A percentile compares a stretch with the other conserved stretches of the same genome.
These are phyloP conservation scores for Hypocreales sp. DNA, from an alignment of 2,329 filamentous ascomycete species.

Conservation along the genomic window DNA sequence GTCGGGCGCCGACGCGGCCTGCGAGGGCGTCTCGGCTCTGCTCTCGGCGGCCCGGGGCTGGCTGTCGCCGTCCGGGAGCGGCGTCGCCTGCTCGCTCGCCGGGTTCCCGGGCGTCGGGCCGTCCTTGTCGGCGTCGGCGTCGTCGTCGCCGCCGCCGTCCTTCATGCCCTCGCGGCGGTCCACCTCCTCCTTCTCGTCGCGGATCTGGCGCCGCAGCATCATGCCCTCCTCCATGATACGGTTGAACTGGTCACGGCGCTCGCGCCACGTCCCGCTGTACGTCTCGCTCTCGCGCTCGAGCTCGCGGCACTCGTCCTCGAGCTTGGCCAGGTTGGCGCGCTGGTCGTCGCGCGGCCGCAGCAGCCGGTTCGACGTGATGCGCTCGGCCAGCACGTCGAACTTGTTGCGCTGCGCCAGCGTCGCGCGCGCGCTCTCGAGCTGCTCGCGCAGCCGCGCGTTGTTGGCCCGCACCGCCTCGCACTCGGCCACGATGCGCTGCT, in stretches of 20 bases:
- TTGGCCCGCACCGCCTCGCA: slow-evolving; percentile 64
- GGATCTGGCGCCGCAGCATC: slow-evolving; percentile 68
- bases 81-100: slow-evolving; percentile 34
- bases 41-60: slow-evolving; percentile 11
- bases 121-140: slow-evolving; percentile 28
- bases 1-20: slow-evolving; percentile 14
- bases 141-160: slow-evolving; percentile 47
- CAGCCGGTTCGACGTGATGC: slow-evolving; percentile 68
- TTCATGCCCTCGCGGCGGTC: slow-evolving; percentile 75
- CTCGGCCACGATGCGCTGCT: slow-evolving; percentile 61
- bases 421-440: slow-evolving; percentile 61
- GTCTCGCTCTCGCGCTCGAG: slow-evolving; percentile 71
- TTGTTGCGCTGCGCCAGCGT: slow-evolving; percentile 65
- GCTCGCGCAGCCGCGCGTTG: slow-evolving; percentile 55
- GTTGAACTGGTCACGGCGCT: slow-evolving; percentile 74
- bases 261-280: slow-evolving; percentile 70
- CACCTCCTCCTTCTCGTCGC: slow-evolving; percentile 90
- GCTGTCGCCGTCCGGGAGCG: slow-evolving; percentile 26
- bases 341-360: slow-evolving; percentile 78
- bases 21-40: slow-evolving; percentile 16
- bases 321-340: slow-evolving; percentile 57
- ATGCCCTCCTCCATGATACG: slow-evolving; percentile 85
- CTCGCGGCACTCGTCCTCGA: slow-evolving; percentile 78
- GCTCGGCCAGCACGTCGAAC: slow-evolving; percentile 78
- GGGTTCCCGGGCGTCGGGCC: slow-evolving; percentile 35